Evolutionary conservation across 352 stramenopile species (phyloP).

Genomic region (Aphanomyces astaci): DNA sequence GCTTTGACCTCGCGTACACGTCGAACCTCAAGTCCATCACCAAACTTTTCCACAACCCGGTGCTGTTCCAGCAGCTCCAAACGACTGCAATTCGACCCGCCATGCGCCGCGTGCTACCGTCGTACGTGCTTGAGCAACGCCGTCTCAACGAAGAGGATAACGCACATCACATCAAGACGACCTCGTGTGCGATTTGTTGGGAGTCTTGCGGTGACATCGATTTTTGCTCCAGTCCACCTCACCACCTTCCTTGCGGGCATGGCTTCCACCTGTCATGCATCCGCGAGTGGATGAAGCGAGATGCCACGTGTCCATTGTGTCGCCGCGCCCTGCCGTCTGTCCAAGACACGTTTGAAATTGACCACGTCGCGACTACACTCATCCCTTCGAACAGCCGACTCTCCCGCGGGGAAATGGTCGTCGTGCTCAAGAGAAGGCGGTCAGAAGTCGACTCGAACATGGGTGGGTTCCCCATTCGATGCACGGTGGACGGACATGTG

Average conservation of each 20-base stretch:
- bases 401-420: neutral
- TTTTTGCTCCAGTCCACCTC: neutral
- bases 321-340: neutral
- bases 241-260: neutral
- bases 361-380: neutral
- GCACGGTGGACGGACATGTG: neutral
- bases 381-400: neutral
- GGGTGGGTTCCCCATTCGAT: neutral
- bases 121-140: neutral
- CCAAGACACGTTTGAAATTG: conserved; percentile 5
- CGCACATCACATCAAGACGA: neutral
- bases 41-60: neutral
- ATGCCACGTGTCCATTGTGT: neutral
- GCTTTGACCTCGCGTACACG: neutral
- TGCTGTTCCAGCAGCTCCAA: neutral
- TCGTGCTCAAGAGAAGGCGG: neutral
- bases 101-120: neutral
- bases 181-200: neutral
- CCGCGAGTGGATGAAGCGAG: neutral
- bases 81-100: neutral
- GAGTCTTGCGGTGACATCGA: neutral
- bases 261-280: neutral
- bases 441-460: neutral
- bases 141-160: neutral
- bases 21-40: neutral